phyloP scores from a whole-genome alignment of 2,329 filamentous ascomycete species.

The Fusarium solani-melongenae region DNA sequence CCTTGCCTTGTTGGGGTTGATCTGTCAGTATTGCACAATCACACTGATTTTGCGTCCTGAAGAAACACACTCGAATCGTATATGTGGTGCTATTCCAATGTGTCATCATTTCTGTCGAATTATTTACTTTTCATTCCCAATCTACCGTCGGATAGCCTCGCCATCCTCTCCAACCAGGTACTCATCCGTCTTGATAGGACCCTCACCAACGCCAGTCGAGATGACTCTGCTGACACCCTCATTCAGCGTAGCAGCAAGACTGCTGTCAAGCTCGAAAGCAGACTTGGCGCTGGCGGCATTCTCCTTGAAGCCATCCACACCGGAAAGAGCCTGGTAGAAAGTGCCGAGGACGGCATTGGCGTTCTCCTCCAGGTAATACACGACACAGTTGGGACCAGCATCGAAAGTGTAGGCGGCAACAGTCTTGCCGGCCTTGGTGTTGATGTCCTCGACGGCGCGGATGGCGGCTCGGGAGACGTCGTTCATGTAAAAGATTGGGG shows the following conservation, averaged over 20 bases:
- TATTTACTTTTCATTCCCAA: background rate
- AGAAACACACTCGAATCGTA: background rate
- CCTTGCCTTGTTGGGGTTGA: background rate
- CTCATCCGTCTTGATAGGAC: slow-evolving; percentile 82
- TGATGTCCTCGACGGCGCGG: slow-evolving; percentile 88
- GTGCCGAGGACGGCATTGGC: slow-evolving; percentile 78
- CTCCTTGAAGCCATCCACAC: slow-evolving; percentile 78
- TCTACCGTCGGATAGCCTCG: slow-evolving; percentile 53
- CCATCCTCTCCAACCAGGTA: slow-evolving; percentile 78
- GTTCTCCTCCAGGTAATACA: slow-evolving; percentile 92
- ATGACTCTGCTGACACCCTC: slow-evolving; percentile 90
- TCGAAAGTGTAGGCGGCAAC: slow-evolving; percentile 98
- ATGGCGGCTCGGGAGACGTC: slow-evolving; percentile 91
- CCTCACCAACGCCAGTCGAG: slow-evolving; percentile 89
- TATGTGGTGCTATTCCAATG: background rate
- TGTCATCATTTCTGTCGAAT: background rate
- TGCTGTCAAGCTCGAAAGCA: slow-evolving; percentile 70
- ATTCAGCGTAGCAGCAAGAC: slow-evolving; percentile 74
- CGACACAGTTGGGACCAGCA: slow-evolving; percentile 94
- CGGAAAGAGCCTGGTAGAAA: slow-evolving; percentile 74
- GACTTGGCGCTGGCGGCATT: slow-evolving; percentile 64
- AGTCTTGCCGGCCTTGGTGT: slow-evolving; percentile 78
- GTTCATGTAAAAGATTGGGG: slow-evolving; percentile 99
- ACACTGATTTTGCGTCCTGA: background rate
- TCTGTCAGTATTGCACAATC: background rate